Percentiles rank a stretch among this genome's conserved stretches.
Conservation (phyloP, 2,329 filamentous ascomycete genomes). For the Pseudogymnoascus verrucosus region DNA sequence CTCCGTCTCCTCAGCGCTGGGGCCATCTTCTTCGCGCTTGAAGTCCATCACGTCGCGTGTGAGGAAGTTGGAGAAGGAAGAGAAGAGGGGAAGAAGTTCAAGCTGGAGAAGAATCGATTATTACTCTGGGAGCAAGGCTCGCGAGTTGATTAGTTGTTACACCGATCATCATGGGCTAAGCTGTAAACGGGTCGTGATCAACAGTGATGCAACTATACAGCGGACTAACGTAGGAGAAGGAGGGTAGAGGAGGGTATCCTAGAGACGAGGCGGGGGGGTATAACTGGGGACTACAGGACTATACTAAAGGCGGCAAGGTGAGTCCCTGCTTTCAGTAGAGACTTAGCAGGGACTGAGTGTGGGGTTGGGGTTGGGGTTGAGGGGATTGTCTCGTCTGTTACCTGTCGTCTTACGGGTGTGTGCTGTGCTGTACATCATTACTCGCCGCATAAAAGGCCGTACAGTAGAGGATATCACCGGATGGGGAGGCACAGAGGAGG, state of each 20-base stretch:
- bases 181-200: not conserved
- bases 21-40: constrained; percentile 11
- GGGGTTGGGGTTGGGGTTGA: constrained; percentile 7
- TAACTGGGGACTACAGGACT: not conserved
- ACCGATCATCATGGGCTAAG: constrained; percentile 4
- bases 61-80: constrained; percentile 4
- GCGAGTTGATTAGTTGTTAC: constrained; percentile 9
- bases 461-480: not conserved
- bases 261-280: not conserved
- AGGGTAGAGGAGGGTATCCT: constrained; percentile 3
- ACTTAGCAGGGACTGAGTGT: not conserved
- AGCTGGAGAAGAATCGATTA: not conserved
- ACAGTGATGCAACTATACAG: constrained; percentile 7
- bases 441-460: not conserved
- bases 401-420: not conserved
- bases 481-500: not conserved
- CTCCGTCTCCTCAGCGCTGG: constrained; percentile 11
- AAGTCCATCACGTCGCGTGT: constrained; percentile 3
- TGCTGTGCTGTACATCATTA: not conserved
- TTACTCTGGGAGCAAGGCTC: not conserved
- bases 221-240: not conserved
- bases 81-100: not conserved
- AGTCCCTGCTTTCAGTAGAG: not conserved
- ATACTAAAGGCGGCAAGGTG: not conserved
- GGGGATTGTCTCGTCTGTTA: not conserved